These are phyloP conservation scores for Phenoliferia sp. DNA, from an alignment of 1,284 basidiomycete genomes.

Conservation along the genomic window DNA sequence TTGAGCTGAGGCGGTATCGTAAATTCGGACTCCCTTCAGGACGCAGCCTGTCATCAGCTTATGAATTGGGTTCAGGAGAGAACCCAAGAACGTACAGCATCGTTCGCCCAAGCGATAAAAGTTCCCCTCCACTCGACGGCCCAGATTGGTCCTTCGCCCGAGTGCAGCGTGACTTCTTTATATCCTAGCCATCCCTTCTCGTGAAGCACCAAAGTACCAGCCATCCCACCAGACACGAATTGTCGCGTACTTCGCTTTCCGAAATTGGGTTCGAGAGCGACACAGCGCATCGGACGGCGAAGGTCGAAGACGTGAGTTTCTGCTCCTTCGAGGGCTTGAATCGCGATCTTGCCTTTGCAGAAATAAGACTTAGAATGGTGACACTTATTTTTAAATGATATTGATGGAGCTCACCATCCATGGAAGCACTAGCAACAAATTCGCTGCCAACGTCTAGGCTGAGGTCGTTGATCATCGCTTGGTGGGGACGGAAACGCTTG, in stretches of 20 bases:
- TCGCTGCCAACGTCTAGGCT: conserved; percentile 79
- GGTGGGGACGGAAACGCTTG: conserved; percentile 87
- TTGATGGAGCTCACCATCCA: conserved; percentile 65
- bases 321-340: conserved; percentile 74
- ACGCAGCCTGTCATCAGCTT: background rate
- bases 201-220: conserved; percentile 74
- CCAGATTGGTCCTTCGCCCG: conserved; percentile 93
- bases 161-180: conserved; percentile 79
- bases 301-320: conserved; percentile 78
- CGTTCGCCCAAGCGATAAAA: conserved; percentile 95
- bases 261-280: conserved; percentile 88
- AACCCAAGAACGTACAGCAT: conserved; percentile 56
- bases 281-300: conserved; percentile 83
- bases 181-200: conserved; percentile 98
- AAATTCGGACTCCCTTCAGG: conserved; percentile 82
- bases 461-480: conserved; percentile 83
- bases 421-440: conserved; percentile 85
- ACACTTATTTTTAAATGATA: background rate
- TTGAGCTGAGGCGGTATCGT: conserved; percentile 72
- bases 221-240: conserved; percentile 89
- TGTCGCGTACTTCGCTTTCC: conserved; percentile 73
- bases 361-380: background rate
- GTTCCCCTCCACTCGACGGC: conserved; percentile 77
- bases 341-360: conserved; percentile 69
- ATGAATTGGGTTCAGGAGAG: background rate